phyloP scores from a whole-genome alignment of 768 basidiomycete genomes.

The Tylopilus sp. region DNA sequence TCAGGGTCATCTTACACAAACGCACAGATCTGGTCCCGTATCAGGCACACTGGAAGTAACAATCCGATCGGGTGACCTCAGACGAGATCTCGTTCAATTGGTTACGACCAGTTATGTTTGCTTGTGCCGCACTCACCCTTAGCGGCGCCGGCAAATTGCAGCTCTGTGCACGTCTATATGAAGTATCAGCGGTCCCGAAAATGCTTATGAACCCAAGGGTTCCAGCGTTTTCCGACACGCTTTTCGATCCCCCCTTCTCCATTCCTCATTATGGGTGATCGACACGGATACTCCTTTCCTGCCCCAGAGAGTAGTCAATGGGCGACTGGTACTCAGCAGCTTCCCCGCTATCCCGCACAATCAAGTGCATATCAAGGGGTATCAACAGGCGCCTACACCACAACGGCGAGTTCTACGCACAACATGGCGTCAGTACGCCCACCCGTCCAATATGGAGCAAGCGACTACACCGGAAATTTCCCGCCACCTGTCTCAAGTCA shows the following conservation, averaged over 20 bases:
- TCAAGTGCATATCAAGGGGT: conserved; percentile 21
- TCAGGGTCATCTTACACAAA: conserved; percentile 27
- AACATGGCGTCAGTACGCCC: conserved; percentile 20
- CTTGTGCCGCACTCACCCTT: conserved; percentile 29
- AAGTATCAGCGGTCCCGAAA: conserved; percentile 30
- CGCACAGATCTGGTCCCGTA: conserved; percentile 27
- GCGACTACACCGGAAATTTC: conserved; percentile 19
- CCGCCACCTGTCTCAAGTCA: conserved; percentile 17
- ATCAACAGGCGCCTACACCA: conserved; percentile 17
- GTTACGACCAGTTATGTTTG: conserved; percentile 29
- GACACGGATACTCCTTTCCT: conserved; percentile 30
- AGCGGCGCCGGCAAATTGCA: conserved; percentile 31
- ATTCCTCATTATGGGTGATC: conserved; percentile 24
- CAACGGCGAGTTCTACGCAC: conserved; percentile 14
- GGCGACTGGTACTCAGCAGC: conserved; percentile 17
- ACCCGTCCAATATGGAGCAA: conserved; percentile 20
- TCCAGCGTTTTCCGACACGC: conserved; percentile 8
- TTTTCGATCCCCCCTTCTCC: conserved; percentile 2
- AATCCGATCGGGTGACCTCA: conserved; percentile 26
- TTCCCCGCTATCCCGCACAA: conserved; percentile 23
- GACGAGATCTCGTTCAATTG: conserved; percentile 27
- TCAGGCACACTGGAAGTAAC: conserved; percentile 28
- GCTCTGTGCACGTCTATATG: conserved; percentile 27
- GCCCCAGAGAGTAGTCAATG: conserved; percentile 21
- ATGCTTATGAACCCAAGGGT: conserved; percentile 31